These are phyloP conservation scores for Magnolia kwangsiensis DNA, from an alignment of 164 flowering plant genomes.

Conservation along the genomic window DNA sequence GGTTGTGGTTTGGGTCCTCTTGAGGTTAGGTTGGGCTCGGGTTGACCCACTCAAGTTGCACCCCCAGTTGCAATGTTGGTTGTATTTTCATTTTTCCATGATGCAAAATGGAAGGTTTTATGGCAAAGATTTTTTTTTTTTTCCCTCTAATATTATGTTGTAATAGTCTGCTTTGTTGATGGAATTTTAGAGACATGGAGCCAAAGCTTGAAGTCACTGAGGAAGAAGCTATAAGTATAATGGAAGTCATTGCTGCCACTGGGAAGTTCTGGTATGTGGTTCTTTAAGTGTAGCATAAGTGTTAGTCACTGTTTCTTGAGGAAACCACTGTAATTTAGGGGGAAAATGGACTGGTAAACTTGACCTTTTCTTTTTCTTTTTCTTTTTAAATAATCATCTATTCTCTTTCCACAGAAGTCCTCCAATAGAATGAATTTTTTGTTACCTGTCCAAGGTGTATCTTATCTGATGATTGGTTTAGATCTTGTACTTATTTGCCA, in stretches of 20 bases:
- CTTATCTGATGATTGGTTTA: no score
- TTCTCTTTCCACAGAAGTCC: no score
- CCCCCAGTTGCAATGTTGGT: no score
- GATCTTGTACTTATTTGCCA: no score
- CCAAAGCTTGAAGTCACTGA: constrained; percentile 32
- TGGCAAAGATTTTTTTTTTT: background rate
- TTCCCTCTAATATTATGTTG: background rate
- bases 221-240: constrained; percentile 46
- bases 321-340: no score
- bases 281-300: background rate
- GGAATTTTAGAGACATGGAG: constrained; percentile 15
- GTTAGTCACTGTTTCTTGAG: background rate
- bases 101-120: background rate
- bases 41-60: no score
- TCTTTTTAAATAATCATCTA: background rate
- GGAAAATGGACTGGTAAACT: background rate
- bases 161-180: background rate
- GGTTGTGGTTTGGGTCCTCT: no score
- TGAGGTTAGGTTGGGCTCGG: no score
- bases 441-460: no score
- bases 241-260: constrained; percentile 68
- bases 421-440: no score
- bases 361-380: background rate
- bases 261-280: constrained; percentile 71
- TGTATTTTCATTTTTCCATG: background rate